Percentiles rank a stretch among this genome's conserved stretches.
Evolutionary conservation across 371 early-diverging fungal genomes (phyloP).

Genomic region (Blakeslea trispora): DNA sequence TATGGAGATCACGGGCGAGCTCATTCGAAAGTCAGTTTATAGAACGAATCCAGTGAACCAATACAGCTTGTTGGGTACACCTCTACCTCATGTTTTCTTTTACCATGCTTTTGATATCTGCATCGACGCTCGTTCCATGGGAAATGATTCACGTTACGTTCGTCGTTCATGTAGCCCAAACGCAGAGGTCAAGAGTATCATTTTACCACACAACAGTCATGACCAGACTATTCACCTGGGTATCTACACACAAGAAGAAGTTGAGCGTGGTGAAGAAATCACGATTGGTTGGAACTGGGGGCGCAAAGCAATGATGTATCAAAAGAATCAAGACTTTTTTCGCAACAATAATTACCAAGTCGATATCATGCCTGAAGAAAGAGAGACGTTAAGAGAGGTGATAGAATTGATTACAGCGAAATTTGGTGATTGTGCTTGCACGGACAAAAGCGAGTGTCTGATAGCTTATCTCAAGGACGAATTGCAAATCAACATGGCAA

Average conservation of each 20-base stretch:
- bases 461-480: constrained; percentile 34
- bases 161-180: constrained; percentile 78
- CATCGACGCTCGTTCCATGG: constrained; percentile 75
- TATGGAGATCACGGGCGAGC: constrained; percentile 75
- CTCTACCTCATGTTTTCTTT: constrained; percentile 71
- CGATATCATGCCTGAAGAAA: constrained; percentile 12
- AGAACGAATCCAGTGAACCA: constrained; percentile 62
- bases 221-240: constrained; percentile 65
- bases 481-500: constrained; percentile 4
- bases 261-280: constrained; percentile 72
- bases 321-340: constrained; percentile 36
- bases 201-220: constrained; percentile 49
- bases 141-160: constrained; percentile 70
- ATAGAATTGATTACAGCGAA: constrained; percentile 23
- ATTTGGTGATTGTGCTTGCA: constrained; percentile 51
- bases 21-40: constrained; percentile 67
- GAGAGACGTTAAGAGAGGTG: constrained; percentile 38
- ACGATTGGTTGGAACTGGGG: constrained; percentile 78
- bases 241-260: constrained; percentile 63
- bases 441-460: constrained; percentile 44
- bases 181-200: constrained; percentile 67
- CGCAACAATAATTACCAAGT: constrained; percentile 30
- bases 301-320: constrained; percentile 49
- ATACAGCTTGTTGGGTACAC: constrained; percentile 61
- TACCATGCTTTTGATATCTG: constrained; percentile 72